These are phyloP conservation scores for Pinus taeda DNA, from an alignment of 75 land plant genomes.

Conservation along the genomic window DNA sequence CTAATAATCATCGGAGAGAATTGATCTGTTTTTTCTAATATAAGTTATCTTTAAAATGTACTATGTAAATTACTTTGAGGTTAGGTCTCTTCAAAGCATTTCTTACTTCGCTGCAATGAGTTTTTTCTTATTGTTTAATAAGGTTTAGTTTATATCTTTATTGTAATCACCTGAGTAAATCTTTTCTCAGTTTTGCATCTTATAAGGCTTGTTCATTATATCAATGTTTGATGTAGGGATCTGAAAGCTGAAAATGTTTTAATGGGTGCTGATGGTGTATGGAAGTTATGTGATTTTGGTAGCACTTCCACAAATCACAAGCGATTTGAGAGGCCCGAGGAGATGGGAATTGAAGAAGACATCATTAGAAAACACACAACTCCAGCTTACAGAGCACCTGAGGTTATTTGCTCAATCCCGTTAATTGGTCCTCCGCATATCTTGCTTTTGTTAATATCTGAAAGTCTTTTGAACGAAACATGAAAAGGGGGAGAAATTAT, in stretches of 20 bases:
- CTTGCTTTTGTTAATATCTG: background rate
- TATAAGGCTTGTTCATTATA: background rate
- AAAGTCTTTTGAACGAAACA: background rate
- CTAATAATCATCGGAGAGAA: background rate
- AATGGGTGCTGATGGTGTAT: conserved; percentile 79
- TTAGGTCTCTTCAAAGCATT: background rate
- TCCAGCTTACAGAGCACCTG: conserved; percentile 98
- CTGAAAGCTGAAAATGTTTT: conserved; percentile 95
- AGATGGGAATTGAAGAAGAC: conserved; percentile 99
- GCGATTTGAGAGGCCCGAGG: conserved; percentile 90
- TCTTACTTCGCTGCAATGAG: background rate
- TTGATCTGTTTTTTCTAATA: background rate
- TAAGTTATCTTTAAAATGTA: background rate
- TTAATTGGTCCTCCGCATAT: background rate
- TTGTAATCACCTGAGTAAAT: background rate
- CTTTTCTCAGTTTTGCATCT: no score
- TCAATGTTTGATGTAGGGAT: conserved; percentile 51
- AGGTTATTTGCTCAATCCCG: conserved; percentile 48
- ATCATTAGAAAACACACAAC: conserved; percentile 95
- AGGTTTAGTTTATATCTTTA: background rate
- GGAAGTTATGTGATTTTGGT: conserved; percentile 99
- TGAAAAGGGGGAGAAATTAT: background rate
- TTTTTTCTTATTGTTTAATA: background rate
- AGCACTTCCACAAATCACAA: conserved; percentile 96
- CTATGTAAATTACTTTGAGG: no score